phyloP scores from a whole-genome alignment of 2,329 filamentous ascomycete species.

The Rutstroemia sp. region DNA sequence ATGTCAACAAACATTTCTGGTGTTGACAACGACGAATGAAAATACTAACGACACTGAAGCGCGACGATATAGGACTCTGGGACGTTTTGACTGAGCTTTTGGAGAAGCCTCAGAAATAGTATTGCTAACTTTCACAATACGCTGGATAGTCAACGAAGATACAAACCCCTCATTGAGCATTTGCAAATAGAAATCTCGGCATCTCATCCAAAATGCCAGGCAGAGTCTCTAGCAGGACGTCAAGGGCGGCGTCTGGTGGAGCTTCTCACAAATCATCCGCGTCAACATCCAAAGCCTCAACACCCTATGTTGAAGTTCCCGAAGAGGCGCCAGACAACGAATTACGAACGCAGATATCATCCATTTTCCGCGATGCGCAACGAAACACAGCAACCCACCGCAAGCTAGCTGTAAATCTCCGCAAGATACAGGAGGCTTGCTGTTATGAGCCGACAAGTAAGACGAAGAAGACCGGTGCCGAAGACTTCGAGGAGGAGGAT shows the following conservation, averaged over 20 bases:
- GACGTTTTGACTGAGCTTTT: too few species aligned
- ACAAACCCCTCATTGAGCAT: not conserved
- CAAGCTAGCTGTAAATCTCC: slow-evolving; percentile 78
- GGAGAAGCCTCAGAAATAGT: too few species aligned
- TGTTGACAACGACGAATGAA: not conserved
- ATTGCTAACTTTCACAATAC: too few species aligned
- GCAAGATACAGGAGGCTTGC: slow-evolving; percentile 86
- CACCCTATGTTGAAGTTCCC: slow-evolving; percentile 44
- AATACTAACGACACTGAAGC: not conserved
- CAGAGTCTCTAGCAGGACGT: slow-evolving; percentile 35
- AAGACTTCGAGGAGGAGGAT: slow-evolving; percentile 73
- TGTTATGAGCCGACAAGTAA: slow-evolving; percentile 53
- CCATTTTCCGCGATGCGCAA: slow-evolving; percentile 75
- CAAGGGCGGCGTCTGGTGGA: slow-evolving; percentile 31
- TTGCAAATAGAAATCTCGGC: not conserved
- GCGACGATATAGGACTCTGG: not conserved
- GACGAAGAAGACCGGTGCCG: slow-evolving; percentile 43
- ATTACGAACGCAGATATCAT: slow-evolving; percentile 66
- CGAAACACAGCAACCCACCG: slow-evolving; percentile 83
- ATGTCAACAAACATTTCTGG: slow-evolving; percentile 7
- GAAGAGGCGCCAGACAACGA: slow-evolving; percentile 64
- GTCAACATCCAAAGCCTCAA: slow-evolving; percentile 32
- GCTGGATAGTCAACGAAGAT: not conserved
- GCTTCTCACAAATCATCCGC: slow-evolving; percentile 35
- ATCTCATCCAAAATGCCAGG: slow-evolving; percentile 35